phyloP scores from a whole-genome alignment of 78 protist genomes.

The Dictyostelium discoideum region DNA sequence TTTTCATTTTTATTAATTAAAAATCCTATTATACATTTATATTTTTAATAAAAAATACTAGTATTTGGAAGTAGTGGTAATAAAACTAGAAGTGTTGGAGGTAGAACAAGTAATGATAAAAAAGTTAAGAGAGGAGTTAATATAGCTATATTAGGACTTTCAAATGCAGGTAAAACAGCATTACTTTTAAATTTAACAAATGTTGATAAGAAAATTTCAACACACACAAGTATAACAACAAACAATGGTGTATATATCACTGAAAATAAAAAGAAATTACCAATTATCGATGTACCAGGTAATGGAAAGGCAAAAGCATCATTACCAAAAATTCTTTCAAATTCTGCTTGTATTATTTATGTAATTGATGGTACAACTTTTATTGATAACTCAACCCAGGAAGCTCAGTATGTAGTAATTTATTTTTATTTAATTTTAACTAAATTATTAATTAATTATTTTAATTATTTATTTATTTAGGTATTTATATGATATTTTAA shows the following conservation, averaged over 20 bases:
- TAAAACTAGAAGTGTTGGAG: neutral
- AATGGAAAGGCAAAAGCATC: slow-evolving; percentile 27
- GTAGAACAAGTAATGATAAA: neutral
- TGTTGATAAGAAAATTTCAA: neutral
- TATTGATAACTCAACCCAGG: slow-evolving; percentile 32
- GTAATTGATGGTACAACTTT: slow-evolving; percentile 38
- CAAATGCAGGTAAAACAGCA: slow-evolving; percentile 63
- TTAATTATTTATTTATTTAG: neutral
- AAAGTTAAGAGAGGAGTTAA: slow-evolving; percentile 42
- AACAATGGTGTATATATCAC: slow-evolving; percentile 31
- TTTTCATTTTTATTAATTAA: neutral
- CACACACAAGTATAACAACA: slow-evolving; percentile 19
- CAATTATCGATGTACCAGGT: slow-evolving; percentile 63
- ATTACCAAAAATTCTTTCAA: slow-evolving; percentile 18
- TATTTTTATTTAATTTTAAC: neutral
- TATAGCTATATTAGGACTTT: slow-evolving; percentile 1
- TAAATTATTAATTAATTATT: neutral
- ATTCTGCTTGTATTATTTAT: slow-evolving; percentile 32
- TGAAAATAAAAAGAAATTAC: slow-evolving; percentile 22
- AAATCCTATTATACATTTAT: too few relatives aligned
- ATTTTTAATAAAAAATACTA: neutral
- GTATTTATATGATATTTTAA: slow-evolving; percentile 52
- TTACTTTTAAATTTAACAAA: slow-evolving; percentile 22
- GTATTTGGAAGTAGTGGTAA: slow-evolving; percentile 6
- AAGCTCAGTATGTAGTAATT: slow-evolving; percentile 59